Conservation (phyloP, 2,329 filamentous ascomycete genomes). For the Elsinoe perseae region DNA sequence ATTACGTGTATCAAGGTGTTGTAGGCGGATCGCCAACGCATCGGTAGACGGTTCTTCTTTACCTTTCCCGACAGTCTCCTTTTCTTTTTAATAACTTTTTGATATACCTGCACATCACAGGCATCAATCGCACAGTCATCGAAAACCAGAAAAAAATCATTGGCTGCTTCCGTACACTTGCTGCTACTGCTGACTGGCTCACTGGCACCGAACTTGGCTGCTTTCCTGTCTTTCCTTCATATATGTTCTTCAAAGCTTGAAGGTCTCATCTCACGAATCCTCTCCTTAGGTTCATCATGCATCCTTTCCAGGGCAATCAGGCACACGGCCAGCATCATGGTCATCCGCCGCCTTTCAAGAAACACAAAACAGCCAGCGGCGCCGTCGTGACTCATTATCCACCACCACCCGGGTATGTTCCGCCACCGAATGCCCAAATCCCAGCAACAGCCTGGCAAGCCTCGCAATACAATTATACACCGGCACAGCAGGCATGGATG, state of each 20-base stretch:
- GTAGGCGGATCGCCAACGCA: not conserved
- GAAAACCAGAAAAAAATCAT: not conserved
- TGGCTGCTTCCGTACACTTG: not conserved
- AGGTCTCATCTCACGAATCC: constrained; percentile 23
- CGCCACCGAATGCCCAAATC: constrained; percentile 21
- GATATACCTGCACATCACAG: not conserved
- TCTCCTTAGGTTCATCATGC: constrained; percentile 3
- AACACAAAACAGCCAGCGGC: constrained; percentile 34
- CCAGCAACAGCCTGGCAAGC: constrained; percentile 10
- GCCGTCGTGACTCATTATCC: constrained; percentile 44
- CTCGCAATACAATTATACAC: constrained; percentile 7
- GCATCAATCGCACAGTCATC: not conserved
- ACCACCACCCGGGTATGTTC: constrained; percentile 41
- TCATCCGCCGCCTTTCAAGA: constrained; percentile 33
- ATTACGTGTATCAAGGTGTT: not conserved
- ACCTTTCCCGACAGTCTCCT: not conserved
- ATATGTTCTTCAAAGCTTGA: constrained; percentile 24
- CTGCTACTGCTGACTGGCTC: not conserved
- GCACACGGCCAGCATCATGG: constrained; percentile 10
- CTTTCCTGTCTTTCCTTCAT: constrained; percentile 18
- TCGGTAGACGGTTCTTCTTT: not conserved
- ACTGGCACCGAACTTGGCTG: not conserved
- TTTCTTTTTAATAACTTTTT: not conserved
- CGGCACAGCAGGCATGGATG: constrained; percentile 5
- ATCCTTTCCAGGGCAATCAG: constrained; percentile 9